Percentiles rank a stretch among this genome's conserved stretches.
Evolutionary conservation across 768 basidiomycete species (phyloP).

Genomic region (Austroboletus festivus): DNA sequence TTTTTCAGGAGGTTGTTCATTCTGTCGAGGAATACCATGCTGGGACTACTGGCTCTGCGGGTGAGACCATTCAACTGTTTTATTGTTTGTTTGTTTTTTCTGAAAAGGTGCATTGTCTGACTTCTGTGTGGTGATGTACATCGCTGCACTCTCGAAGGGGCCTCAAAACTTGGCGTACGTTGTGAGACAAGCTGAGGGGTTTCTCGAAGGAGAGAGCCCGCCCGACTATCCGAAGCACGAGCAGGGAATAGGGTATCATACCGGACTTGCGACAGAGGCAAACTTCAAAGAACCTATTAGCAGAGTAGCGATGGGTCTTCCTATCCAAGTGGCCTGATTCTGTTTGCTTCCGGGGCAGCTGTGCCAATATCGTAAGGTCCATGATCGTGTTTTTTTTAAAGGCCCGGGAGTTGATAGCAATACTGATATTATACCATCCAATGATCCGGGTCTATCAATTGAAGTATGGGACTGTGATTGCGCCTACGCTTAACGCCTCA

Average conservation of each 20-base stretch:
- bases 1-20: slow-evolving; percentile 42
- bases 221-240: background rate
- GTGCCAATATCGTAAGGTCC: no score
- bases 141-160: background rate
- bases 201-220: background rate
- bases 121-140: background rate
- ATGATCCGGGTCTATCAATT: no score
- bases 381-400: no score
- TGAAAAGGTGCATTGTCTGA: background rate
- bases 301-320: background rate
- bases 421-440: no score
- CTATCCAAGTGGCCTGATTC: background rate
- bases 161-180: background rate
- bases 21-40: slow-evolving; percentile 51
- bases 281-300: background rate
- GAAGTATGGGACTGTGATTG: no score
- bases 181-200: background rate
- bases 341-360: background rate
- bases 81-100: background rate
- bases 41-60: slow-evolving; percentile 54
- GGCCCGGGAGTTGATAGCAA: no score
- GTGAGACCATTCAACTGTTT: slow-evolving; percentile 25
- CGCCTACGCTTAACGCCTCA: no score
- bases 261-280: background rate
- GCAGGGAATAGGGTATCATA: background rate